Evolutionary conservation across 306 rosid genomes (phyloP), one percentile per base, ranked within the genome.

Genomic region (Parietaria judaica): DNA sequence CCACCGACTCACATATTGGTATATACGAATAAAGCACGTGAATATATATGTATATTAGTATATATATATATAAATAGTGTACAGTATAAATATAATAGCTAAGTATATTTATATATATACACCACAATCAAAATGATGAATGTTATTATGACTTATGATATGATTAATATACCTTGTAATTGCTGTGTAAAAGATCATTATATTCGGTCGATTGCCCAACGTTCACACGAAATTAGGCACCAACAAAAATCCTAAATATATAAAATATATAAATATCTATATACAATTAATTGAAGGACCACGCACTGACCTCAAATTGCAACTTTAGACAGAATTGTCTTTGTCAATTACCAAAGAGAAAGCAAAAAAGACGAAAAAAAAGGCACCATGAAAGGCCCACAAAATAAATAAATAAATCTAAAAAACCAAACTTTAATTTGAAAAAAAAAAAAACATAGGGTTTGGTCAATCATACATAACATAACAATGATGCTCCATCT

Each of bases 281-380:
- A n/a, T 16, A 12, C 51, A 50, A 15, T 60, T 71, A n/a, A n/a
- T n/a, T n/a, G 17, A 34, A 3, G 71, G 66, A 62, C 66, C 46
- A 31, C 81, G n/a, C n/a, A n/a, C n/a, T 36, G 45, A 7, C 72
- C 65, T 51, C 34, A 55, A 55, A 5, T 7, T 48, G 44, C 43
- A 60, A 68, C 72, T 80, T 39, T 10, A 64, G 70, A 75, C 49
- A 66, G 69, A 61, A 55, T 15, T 13, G 62, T 78, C 77, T 47
- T 73, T 55, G 62, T 82, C 81, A 53, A 71, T 23, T 23, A 23
- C 59, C 57, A 70, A 60, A 57, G 67, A 56, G 72, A 76, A 63
- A 13, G 57, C 11, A 52, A 31, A 23, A 23, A 23, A 23, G 44
- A 38, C 0, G 14, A 64, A 14, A 11, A 23, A 64, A 71, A 39